phyloP scores from a whole-genome alignment of 2,329 filamentous ascomycete species.

The Colletotrichum zoysiae region DNA sequence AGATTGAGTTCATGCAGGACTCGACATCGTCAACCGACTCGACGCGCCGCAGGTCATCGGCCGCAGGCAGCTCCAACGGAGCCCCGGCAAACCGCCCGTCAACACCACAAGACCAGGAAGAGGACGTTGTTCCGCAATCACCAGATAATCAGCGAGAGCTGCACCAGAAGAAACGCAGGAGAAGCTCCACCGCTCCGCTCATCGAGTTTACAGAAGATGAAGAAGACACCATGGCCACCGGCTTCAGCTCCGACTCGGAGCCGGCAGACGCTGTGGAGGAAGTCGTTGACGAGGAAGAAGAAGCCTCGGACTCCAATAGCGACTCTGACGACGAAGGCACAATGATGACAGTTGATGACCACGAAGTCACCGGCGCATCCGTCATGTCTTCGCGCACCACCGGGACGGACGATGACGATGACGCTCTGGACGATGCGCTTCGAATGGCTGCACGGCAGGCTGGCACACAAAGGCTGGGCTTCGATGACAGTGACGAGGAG shows the following conservation, averaged over 20 bases:
- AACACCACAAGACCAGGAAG: slow-evolving; percentile 71
- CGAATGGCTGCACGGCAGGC: slow-evolving; percentile 81
- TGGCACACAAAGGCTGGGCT: slow-evolving; percentile 77
- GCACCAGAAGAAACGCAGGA: slow-evolving; percentile 67
- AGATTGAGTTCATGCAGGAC: slow-evolving; percentile 89
- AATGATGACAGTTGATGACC: slow-evolving; percentile 84
- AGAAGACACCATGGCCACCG: slow-evolving; percentile 79
- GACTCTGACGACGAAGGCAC: slow-evolving; percentile 82
- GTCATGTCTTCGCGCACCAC: slow-evolving; percentile 71
- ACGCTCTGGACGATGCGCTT: slow-evolving; percentile 81
- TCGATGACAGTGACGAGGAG: slow-evolving; percentile 61
- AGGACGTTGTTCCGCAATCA: slow-evolving; percentile 68
- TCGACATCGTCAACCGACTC: slow-evolving; percentile 85
- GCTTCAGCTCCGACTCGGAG: slow-evolving; percentile 78
- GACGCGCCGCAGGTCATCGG: slow-evolving; percentile 78
- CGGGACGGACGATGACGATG: slow-evolving; percentile 67
- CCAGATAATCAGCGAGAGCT: slow-evolving; percentile 75
- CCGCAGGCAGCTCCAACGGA: slow-evolving; percentile 49
- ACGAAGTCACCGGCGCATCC: slow-evolving; percentile 80
- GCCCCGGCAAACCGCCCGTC: slow-evolving; percentile 66
- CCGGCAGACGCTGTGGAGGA: slow-evolving; percentile 67
- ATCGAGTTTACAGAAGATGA: slow-evolving; percentile 75
- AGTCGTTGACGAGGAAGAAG: slow-evolving; percentile 64
- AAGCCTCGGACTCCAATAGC: slow-evolving; percentile 57
- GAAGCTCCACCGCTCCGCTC: slow-evolving; percentile 76